Base-by-base conservation (phyloP, 345 rosid genomes). In the Schrenkiella parvula region DNA sequence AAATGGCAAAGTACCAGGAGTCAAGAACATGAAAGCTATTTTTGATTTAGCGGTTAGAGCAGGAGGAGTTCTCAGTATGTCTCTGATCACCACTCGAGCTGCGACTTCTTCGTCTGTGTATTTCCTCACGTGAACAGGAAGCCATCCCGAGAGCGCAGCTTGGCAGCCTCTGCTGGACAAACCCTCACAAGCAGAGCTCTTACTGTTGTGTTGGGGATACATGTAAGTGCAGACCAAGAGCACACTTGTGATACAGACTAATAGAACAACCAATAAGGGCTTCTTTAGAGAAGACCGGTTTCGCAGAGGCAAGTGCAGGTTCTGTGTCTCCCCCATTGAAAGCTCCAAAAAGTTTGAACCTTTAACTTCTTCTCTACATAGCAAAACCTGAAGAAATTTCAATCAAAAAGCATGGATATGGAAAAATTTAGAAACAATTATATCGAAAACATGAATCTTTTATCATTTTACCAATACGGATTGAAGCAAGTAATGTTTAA, bases 1-100 rank as follows among this genome's bases (percentile, higher is more conserved):
- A 21, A 95, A 91, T 35, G 96, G 97, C 72, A 95, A 82, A 52
- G 91, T 80, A 64, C 95, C 87, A 12, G 92, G 93, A 81, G 82
- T 88, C 84, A 95, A 87, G 87, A 89, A 95, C 93, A 95, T 80
- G 74, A 95, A 95, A 13, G 99, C 99, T 7, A 95, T 82, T 77
- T 95, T 95, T 9, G 99, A 69, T 47, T 72, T 86, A 55, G 80
- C 74, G 5, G 88, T 58, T 4, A 66, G 64, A 69, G 70, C 55
- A 63, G 90, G 82, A 81, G 95, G 88, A 0, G 72, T 73, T 67
- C 61, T 83, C 50, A 91, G 74, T 42, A 95, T 89, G 46, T 91
- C 97, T 70, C 73, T 84, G 68, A 88, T 75, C 31, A 95, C 95
- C 66, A 87, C 86, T 12, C 72, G 90, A 61, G 98, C 85, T 10